Conservation (phyloP, 2,329 filamentous ascomycete species). For the Exophiala oligosperma region DNA sequence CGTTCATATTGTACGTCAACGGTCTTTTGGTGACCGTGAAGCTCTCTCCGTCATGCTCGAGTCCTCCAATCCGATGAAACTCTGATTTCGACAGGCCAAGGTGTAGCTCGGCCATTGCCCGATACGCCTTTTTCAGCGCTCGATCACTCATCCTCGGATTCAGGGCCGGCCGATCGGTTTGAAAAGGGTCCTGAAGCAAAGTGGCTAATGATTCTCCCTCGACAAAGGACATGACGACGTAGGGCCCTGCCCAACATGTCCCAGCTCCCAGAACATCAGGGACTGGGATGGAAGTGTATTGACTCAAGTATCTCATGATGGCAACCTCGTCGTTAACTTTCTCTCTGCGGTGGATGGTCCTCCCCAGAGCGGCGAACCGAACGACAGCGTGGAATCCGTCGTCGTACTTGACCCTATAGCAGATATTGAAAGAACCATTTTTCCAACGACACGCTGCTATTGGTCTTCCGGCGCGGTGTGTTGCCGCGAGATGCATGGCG, state of each 20-base stretch:
- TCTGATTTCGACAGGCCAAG: conserved; percentile 31
- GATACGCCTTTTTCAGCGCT: conserved; percentile 30
- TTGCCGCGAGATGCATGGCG: background rate
- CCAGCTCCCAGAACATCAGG: conserved; percentile 4
- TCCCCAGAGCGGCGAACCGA: conserved; percentile 34
- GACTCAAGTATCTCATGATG: conserved; percentile 4
- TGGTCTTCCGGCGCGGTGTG: background rate
- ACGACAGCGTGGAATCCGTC: conserved; percentile 31
- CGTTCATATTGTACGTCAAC: conserved; percentile 34
- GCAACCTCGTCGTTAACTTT: conserved; percentile 5
- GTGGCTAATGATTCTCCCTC: conserved; percentile 27
- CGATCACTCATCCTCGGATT: conserved; percentile 23
- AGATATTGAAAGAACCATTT: conserved; percentile 36
- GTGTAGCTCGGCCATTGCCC: conserved; percentile 30
- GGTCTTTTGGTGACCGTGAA: conserved; percentile 15
- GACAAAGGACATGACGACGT: conserved; percentile 39
- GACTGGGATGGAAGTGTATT: conserved; percentile 8
- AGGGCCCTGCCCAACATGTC: conserved; percentile 31
- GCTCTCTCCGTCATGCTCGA: conserved; percentile 5
- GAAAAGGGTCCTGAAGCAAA: conserved; percentile 28
- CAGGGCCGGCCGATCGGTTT: conserved; percentile 12
- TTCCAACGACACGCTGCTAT: background rate
- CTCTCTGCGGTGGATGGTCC: conserved; percentile 8
- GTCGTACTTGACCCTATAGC: conserved; percentile 33
- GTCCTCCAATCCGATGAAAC: conserved; percentile 32